Percentiles rank a stretch among this genome's conserved stretches.
These are phyloP conservation scores for Cantharellus anzutake DNA, from an alignment of 768 basidiomycete genomes.

Conservation along the genomic window DNA sequence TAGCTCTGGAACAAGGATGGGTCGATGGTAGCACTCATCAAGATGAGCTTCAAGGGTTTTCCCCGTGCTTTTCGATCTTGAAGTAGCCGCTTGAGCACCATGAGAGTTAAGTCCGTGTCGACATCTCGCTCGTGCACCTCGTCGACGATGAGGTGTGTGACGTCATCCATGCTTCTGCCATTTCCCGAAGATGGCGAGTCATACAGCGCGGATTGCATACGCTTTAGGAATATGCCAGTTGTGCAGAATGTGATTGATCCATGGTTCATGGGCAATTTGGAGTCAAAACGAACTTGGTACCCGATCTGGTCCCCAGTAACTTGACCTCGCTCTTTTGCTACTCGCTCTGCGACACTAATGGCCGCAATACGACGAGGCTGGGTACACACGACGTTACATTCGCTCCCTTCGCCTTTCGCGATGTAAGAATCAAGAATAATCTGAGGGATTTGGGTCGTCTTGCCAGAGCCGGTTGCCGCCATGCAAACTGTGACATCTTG, in stretches of 20 bases:
- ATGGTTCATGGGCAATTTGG: conserved; percentile 54
- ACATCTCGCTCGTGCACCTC: conserved; percentile 94
- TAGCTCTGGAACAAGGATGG: conserved; percentile 77
- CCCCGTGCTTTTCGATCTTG: conserved; percentile 49
- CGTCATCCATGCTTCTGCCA: conserved; percentile 42
- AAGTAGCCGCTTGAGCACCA: conserved; percentile 71
- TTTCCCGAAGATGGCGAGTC: conserved; percentile 3
- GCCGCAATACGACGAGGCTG: conserved; percentile 86
- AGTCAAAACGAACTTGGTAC: conserved; percentile 84
- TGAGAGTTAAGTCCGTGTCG: conserved; percentile 77
- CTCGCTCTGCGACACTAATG: conserved; percentile 77
- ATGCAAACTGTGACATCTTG: conserved; percentile 80
- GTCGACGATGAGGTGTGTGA: conserved; percentile 85
- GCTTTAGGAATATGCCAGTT: conserved; percentile 73
- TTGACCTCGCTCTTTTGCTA: conserved; percentile 76
- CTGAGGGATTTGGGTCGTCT: conserved; percentile 90
- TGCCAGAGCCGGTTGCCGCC: conserved; percentile 83
- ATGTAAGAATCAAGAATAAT: conserved; percentile 76
- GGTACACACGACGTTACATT: conserved; percentile 81
- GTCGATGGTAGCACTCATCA: conserved; percentile 96
- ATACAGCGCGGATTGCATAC: conserved; percentile 53
- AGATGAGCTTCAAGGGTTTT: conserved; percentile 62
- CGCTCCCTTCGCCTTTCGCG: conserved; percentile 53
- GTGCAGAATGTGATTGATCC: conserved; percentile 88
- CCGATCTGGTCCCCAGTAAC: conserved; percentile 52